Conservation (phyloP, 768 basidiomycete species). For the Boletus sensibilis region DNA sequence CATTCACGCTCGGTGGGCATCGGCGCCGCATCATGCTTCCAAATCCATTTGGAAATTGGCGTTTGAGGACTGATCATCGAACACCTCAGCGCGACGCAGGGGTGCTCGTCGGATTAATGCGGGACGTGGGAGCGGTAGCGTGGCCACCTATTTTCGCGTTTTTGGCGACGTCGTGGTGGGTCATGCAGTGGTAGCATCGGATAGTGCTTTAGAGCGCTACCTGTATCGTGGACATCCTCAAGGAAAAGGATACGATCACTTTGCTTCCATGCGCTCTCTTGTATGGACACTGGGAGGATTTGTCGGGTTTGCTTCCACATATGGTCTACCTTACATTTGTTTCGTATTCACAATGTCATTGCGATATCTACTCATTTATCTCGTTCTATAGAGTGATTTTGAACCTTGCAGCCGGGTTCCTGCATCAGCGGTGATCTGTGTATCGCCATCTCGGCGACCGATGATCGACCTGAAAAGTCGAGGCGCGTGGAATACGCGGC, state of each 20-base stretch:
- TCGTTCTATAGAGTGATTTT: background rate
- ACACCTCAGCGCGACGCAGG: conserved; percentile 21
- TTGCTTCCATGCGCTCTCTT: background rate
- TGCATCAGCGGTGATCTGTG: conserved; percentile 1
- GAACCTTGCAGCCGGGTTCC: background rate
- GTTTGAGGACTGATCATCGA: conserved; percentile 7
- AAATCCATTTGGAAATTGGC: conserved; percentile 15
- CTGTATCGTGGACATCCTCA: background rate
- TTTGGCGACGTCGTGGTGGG: conserved; percentile 35
- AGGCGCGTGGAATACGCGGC: background rate
- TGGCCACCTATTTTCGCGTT: conserved; percentile 38
- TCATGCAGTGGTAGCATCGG: conserved; percentile 23
- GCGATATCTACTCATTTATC: background rate
- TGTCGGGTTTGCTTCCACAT: background rate
- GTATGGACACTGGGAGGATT: background rate
- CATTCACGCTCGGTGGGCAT: conserved; percentile 24
- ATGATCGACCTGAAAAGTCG: background rate
- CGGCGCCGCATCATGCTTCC: conserved; percentile 26
- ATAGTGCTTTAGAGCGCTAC: background rate
- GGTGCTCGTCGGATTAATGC: conserved; percentile 28
- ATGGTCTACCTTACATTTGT: background rate
- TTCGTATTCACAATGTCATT: background rate
- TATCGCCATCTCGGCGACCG: background rate
- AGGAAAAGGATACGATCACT: background rate
- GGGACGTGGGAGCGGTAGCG: conserved; percentile 35